These are phyloP conservation scores for Phytophthora quininea DNA, from an alignment of 352 stramenopile species.

Conservation along the genomic window DNA sequence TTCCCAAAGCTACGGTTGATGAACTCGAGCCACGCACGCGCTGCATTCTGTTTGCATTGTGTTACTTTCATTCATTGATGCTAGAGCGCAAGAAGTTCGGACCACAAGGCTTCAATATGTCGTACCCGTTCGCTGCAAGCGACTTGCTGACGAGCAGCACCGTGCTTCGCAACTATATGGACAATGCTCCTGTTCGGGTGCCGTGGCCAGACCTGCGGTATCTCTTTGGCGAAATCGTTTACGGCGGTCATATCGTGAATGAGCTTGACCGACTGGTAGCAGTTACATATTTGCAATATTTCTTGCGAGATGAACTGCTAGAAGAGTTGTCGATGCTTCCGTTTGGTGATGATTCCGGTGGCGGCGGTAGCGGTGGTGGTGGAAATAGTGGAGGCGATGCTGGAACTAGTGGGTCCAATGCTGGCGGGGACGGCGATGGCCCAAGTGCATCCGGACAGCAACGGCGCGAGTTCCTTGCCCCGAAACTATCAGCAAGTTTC, in stretches of 20 bases:
- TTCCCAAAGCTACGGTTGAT: conserved; percentile 77
- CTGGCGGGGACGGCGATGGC: conserved; percentile 25
- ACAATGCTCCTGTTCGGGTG: conserved; percentile 86
- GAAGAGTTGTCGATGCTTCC: conserved; percentile 91
- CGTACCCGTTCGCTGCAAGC: conserved; percentile 89
- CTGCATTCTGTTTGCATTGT: conserved; percentile 91
- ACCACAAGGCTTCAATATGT: conserved; percentile 90
- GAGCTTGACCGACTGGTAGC: conserved; percentile 82
- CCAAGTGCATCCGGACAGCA: conserved; percentile 29
- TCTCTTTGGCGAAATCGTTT: conserved; percentile 91
- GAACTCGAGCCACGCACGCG: conserved; percentile 85
- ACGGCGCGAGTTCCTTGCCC: conserved; percentile 69
- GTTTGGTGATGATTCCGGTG: conserved; percentile 70
- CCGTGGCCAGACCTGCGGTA: conserved; percentile 92
- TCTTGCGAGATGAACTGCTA: conserved; percentile 87
- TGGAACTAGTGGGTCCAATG: conserved; percentile 27
- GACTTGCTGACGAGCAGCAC: conserved; percentile 86
- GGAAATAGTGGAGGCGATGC: conserved; percentile 29
- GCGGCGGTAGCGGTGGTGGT: conserved; percentile 21
- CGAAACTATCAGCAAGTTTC: conserved; percentile 70
- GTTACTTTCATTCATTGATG: conserved; percentile 94
- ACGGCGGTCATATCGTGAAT: conserved; percentile 89
- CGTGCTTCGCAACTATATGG: conserved; percentile 93
- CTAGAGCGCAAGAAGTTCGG: conserved; percentile 93
- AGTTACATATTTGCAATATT: conserved; percentile 87